A percentile compares a stretch with the other conserved stretches of the same genome.
phyloP scores from a whole-genome alignment of 1,284 basidiomycete species.

The Heterobasidion occidentale region DNA sequence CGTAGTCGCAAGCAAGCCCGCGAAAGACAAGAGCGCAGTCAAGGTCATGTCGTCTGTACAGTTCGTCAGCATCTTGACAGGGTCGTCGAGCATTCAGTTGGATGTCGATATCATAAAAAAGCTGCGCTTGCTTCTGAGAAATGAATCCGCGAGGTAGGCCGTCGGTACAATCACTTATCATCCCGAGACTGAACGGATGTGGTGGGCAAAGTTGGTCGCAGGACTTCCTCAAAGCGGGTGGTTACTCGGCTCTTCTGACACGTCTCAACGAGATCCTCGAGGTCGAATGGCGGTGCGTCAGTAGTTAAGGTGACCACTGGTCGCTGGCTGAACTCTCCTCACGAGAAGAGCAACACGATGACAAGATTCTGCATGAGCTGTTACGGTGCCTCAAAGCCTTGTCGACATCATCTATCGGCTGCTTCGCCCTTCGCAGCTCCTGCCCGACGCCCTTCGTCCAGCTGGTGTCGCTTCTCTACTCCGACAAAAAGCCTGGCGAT shows the following conservation, averaged over 20 bases:
- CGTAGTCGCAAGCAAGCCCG: constrained; percentile 16
- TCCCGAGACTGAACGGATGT: neutral
- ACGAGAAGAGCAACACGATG: constrained; percentile 95
- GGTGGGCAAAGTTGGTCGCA: constrained; percentile 69
- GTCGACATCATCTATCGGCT: constrained; percentile 82
- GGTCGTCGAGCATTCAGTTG: constrained; percentile 60
- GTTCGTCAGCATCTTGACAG: constrained; percentile 55
- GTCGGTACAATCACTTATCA: neutral
- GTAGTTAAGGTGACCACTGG: neutral
- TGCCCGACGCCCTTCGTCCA: constrained; percentile 84
- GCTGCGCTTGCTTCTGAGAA: constrained; percentile 70
- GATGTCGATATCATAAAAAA: constrained; percentile 75
- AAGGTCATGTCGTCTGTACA: constrained; percentile 43
- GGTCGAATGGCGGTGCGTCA: constrained; percentile 87
- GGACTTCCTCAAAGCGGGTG: constrained; percentile 78
- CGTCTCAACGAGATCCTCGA: constrained; percentile 90
- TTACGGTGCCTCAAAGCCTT: constrained; percentile 92
- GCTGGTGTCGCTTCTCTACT: constrained; percentile 80
- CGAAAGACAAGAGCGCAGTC: constrained; percentile 36
- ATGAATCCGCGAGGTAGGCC: constrained; percentile 73
- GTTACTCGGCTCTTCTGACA: constrained; percentile 79
- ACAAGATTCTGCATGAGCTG: constrained; percentile 88
- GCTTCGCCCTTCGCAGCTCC: constrained; percentile 72
- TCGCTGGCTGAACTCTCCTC: neutral
- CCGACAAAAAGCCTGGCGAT: constrained; percentile 97